These are phyloP conservation scores for Arthromyces matolae DNA, from an alignment of 768 basidiomycete species.

Conservation along the genomic window DNA sequence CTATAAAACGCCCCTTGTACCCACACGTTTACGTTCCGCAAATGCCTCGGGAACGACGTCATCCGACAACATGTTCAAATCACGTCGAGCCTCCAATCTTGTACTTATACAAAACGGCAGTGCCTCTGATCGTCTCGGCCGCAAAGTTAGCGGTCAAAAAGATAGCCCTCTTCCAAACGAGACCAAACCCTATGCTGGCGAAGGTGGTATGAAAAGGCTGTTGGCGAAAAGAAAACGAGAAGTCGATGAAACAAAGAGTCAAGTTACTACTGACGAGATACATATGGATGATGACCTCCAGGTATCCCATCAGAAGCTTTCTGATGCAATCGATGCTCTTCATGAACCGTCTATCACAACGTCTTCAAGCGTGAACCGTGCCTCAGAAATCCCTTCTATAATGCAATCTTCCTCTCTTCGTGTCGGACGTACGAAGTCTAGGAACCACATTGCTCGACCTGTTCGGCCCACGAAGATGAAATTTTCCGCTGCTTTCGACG, in stretches of 20 bases:
- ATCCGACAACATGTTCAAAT: conserved; percentile 61
- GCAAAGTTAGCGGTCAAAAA: conserved; percentile 33
- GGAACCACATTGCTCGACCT: conserved; percentile 62
- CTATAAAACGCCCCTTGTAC: conserved; percentile 75
- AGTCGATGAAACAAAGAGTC: conserved; percentile 41
- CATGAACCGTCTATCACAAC: conserved; percentile 21
- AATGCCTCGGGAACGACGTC: conserved; percentile 26
- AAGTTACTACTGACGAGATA: conserved; percentile 20
- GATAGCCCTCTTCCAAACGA: conserved; percentile 44
- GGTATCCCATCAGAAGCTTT: conserved; percentile 8
- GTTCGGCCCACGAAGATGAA: conserved; percentile 42
- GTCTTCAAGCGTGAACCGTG: conserved; percentile 28
- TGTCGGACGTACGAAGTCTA: conserved; percentile 58
- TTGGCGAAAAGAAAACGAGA: conserved; percentile 60
- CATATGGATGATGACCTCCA: conserved; percentile 24
- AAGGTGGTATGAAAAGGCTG: conserved; percentile 76
- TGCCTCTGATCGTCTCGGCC: conserved; percentile 43
- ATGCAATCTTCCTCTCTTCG: conserved; percentile 52
- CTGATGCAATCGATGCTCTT: conserved; percentile 16
- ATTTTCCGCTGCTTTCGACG: conserved; percentile 66
- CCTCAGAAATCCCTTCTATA: conserved; percentile 27
- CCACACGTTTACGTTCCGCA: conserved; percentile 49
- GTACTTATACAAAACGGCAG: conserved; percentile 63
- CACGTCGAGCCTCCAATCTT: conserved; percentile 39
- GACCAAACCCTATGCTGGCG: conserved; percentile 75